A percentile compares a stretch with the other conserved stretches of the same genome.
Conservation (phyloP, 129 eudicot genomes). For the Lactuca sativa region DNA sequence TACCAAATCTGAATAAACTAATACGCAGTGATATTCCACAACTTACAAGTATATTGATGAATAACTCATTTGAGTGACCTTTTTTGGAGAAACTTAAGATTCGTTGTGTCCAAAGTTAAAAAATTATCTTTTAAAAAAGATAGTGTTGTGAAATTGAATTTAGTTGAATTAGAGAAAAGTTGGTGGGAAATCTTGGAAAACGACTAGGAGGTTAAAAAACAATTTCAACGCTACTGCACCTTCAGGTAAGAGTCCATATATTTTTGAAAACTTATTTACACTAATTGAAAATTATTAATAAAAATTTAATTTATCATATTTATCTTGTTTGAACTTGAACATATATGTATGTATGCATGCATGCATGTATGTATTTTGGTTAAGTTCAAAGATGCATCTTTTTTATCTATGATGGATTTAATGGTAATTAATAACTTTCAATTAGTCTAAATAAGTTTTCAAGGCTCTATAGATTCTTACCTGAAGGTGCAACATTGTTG, state of each 20-base stretch:
- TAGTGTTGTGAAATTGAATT: constrained; percentile 7
- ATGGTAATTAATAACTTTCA: background rate
- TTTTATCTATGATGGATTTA: background rate
- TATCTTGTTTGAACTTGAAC: background rate
- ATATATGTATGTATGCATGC: background rate
- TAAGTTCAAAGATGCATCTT: background rate
- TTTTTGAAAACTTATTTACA: background rate
- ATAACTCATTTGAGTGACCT: constrained; percentile 26
- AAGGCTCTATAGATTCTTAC: background rate
- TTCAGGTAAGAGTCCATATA: constrained; percentile 10
- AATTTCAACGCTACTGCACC: constrained; percentile 16
- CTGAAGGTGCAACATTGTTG: constrained; percentile 14
- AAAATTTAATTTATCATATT: background rate
- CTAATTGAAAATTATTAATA: background rate
- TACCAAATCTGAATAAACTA: constrained; percentile 23
- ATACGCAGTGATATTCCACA: constrained; percentile 22
- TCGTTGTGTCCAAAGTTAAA: constrained; percentile 13
- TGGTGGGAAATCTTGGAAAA: constrained; percentile 31
- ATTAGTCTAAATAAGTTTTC: background rate
- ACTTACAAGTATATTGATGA: constrained; percentile 3
- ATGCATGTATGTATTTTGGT: background rate
- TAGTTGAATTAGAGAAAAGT: constrained; percentile 14
- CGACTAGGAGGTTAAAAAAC: background rate
- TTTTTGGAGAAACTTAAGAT: constrained; percentile 22
- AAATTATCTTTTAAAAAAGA: constrained; percentile 22